Evolutionary conservation across 352 stramenopile genomes (phyloP), one percentile per base, ranked within the genome.

Genomic region (Pythium dissimile): DNA sequence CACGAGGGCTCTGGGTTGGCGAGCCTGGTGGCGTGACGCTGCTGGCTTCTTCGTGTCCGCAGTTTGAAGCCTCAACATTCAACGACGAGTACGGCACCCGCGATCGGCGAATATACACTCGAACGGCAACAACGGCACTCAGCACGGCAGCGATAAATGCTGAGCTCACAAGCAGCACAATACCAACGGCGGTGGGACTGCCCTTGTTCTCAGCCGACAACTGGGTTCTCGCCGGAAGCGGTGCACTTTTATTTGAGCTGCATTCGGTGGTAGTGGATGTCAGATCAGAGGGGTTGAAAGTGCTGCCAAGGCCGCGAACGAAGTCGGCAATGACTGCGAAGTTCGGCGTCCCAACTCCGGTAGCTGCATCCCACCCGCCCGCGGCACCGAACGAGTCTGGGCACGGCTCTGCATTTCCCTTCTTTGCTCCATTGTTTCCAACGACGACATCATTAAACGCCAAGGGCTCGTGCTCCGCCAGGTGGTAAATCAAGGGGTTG

Each of bases 401-500:
- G 46, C 88, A 97, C n/a, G 80, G 59, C 18, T 59, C 44, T 9
- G 38, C 30, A 3, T 49, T 64, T 15, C 80, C 67, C 49, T 81
- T 83, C 9, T 66, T 51, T 1, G 78, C 78, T 27, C 72, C 85
- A 62, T 96, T 97, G 43, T 91, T 89, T 13, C 90, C 90, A 1
- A 89, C 55, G 13, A 93, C 75, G 37, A 97, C 70, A 54, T 97
- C 91, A 39, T 96, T 73, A 64, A 96, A 96, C 15, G 85, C 85
- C 3, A 57, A 51, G 5, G 71, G 62, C 27, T 86, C 52, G 15
- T 59, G 60, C 18, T 91, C 74, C 0, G 72, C 59, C 28, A 95
- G 64, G 38, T 90, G 80, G 65, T 96, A 96, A 4, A 97, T 43
- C 34, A 96, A 60, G 7, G 84, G 80, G 47, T 94, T 94, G 27